phyloP scores from a whole-genome alignment of 2,329 filamentous ascomycete genomes.

The Fusarium metavorans region DNA sequence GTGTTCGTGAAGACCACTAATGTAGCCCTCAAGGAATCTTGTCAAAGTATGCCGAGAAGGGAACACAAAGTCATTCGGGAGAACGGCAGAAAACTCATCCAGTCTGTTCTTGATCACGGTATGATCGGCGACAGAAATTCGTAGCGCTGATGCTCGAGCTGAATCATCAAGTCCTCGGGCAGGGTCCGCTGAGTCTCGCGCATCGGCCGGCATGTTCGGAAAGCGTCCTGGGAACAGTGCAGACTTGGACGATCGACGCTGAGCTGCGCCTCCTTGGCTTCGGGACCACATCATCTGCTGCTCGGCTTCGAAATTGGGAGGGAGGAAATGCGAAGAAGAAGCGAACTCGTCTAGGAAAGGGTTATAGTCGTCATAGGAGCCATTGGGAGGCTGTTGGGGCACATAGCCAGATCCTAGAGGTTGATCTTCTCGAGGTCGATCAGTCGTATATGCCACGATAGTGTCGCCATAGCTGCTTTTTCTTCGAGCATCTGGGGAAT shows the following conservation, averaged over 20 bases:
- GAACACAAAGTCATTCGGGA: conserved; percentile 73
- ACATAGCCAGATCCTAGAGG: conserved; percentile 55
- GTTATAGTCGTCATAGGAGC: conserved; percentile 68
- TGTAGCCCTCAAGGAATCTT: conserved; percentile 77
- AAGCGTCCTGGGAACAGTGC: conserved; percentile 66
- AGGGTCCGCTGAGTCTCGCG: conserved; percentile 54
- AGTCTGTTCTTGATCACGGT: conserved; percentile 68
- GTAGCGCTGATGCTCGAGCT: conserved; percentile 51
- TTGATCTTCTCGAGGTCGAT: conserved; percentile 62
- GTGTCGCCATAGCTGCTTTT: conserved; percentile 62
- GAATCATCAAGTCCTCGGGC: conserved; percentile 48
- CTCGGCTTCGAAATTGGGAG: conserved; percentile 66
- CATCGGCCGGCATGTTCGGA: conserved; percentile 65
- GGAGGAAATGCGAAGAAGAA: conserved; percentile 66
- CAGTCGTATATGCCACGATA: conserved; percentile 57
- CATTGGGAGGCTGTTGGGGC: conserved; percentile 44
- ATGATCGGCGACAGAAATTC: conserved; percentile 68
- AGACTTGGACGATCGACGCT: conserved; percentile 59
- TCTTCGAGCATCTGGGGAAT: conserved; percentile 54
- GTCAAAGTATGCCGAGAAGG: conserved; percentile 77
- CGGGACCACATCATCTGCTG: conserved; percentile 66
- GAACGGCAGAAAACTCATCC: conserved; percentile 70
- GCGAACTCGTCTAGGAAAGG: conserved; percentile 70
- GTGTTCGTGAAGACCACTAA: conserved; percentile 73
- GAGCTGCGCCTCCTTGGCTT: conserved; percentile 52